A percentile compares a stretch with the other conserved stretches of the same genome.
phyloP scores from a whole-genome alignment of 73 alveolate species.

The Effrenium voratum region DNA sequence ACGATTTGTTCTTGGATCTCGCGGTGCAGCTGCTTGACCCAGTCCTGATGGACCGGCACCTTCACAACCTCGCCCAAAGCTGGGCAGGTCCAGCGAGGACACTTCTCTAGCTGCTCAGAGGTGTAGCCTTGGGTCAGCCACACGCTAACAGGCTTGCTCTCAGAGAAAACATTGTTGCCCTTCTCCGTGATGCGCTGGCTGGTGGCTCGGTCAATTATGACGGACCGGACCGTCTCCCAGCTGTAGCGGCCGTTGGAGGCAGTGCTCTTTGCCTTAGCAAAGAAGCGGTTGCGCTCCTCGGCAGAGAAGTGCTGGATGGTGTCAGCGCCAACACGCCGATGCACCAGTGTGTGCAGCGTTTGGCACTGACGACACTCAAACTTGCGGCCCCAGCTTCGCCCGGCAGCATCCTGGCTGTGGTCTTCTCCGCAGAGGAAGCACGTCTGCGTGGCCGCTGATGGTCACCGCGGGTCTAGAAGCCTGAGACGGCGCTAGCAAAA shows the following conservation, averaged over 20 bases:
- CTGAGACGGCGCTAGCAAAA: background rate
- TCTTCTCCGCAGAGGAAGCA: background rate
- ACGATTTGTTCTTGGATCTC: background rate
- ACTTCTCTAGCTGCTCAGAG: background rate
- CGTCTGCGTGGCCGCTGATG: background rate
- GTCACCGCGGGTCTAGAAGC: background rate
- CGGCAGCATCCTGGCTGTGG: no score
- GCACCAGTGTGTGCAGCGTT: background rate
- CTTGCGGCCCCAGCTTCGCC: background rate
- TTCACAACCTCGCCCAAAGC: background rate
- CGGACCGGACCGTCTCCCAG: background rate
- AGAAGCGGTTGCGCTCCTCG: background rate
- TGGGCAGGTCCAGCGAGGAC: background rate
- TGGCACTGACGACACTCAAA: background rate
- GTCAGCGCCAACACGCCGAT: background rate
- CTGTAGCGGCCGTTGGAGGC: background rate
- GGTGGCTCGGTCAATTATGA: background rate
- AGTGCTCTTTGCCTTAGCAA: background rate
- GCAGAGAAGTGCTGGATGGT: background rate
- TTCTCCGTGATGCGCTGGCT: no score
- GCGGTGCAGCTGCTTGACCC: background rate
- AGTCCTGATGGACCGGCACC: background rate
- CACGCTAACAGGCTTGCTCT: background rate
- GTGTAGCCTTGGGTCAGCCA: background rate
- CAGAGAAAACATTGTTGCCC: background rate